A percentile compares a stretch with the other conserved stretches of the same genome.
Evolutionary conservation across 2,329 filamentous ascomycete genomes (phyloP).

Genomic region (Hansfordia pulvinata): DNA sequence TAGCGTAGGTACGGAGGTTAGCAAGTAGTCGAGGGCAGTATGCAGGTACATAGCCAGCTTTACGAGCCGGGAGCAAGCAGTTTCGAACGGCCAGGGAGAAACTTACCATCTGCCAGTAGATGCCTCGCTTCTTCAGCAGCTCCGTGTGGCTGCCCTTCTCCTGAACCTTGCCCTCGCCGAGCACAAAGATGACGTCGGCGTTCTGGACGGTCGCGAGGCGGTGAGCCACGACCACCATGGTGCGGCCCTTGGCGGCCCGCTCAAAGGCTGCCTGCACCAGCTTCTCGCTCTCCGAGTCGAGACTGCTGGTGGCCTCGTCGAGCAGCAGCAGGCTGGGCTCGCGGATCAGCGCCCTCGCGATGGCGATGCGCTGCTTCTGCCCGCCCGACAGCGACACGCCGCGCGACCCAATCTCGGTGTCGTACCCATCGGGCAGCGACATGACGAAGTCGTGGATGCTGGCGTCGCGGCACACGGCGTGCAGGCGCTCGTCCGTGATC

Average conservation of each 20-base stretch:
- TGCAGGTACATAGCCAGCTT: slow-evolving; percentile 2
- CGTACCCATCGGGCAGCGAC: slow-evolving; percentile 53
- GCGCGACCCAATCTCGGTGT: slow-evolving; percentile 52
- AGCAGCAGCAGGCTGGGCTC: slow-evolving; percentile 53
- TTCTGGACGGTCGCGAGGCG: slow-evolving; percentile 66
- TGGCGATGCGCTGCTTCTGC: slow-evolving; percentile 57
- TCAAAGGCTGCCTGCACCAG: slow-evolving; percentile 57
- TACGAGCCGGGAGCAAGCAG: not conserved
- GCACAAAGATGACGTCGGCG: slow-evolving; percentile 67
- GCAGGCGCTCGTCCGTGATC: slow-evolving; percentile 35
- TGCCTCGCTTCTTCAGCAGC: slow-evolving; percentile 33
- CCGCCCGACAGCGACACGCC: slow-evolving; percentile 58
- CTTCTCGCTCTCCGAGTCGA: slow-evolving; percentile 44
- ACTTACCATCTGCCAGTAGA: slow-evolving; percentile 46
- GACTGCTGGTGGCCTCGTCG: slow-evolving; percentile 59
- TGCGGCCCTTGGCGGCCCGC: slow-evolving; percentile 40
- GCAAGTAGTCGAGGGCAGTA: slow-evolving; percentile 2
- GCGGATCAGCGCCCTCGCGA: slow-evolving; percentile 54
- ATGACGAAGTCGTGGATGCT: slow-evolving; percentile 60
- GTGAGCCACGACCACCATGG: slow-evolving; percentile 68
- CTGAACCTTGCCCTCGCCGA: slow-evolving; percentile 49
- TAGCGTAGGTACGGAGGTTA: slow-evolving; percentile 5
- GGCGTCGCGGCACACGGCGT: slow-evolving; percentile 43
- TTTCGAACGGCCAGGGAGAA: not conserved
- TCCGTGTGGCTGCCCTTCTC: slow-evolving; percentile 40